phyloP scores from a whole-genome alignment of 1,284 basidiomycete genomes.

The Phellopilus nigrolimitatus region DNA sequence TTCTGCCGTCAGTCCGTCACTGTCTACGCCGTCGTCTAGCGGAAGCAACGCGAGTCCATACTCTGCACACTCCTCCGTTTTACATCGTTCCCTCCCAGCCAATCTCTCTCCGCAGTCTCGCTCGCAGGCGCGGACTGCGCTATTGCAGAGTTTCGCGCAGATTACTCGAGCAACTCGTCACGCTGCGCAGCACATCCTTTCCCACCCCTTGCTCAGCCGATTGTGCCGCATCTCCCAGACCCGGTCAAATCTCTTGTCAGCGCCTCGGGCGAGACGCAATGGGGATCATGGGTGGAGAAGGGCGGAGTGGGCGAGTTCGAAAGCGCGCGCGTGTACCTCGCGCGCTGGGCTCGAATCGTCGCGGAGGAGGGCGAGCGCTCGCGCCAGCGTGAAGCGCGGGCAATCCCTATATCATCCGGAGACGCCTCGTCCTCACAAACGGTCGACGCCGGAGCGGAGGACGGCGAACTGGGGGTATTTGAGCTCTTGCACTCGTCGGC shows the following conservation, averaged over 20 bases:
- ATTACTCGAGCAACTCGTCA: conserved; percentile 86
- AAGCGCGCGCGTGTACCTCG: conserved; percentile 92
- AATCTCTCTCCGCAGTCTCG: conserved; percentile 43
- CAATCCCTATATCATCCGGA: conserved; percentile 35
- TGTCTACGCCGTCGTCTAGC: conserved; percentile 26
- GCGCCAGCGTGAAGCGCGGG: conserved; percentile 69
- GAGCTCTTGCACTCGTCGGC: conserved; percentile 77
- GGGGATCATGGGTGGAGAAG: conserved; percentile 82
- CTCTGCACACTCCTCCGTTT: conserved; percentile 64
- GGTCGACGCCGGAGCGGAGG: conserved; percentile 46
- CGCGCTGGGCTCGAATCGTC: conserved; percentile 93
- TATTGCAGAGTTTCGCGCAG: conserved; percentile 83
- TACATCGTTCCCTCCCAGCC: conserved; percentile 65
- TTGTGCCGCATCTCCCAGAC: conserved; percentile 89
- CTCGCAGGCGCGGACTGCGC: conserved; percentile 68
- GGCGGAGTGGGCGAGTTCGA: conserved; percentile 92
- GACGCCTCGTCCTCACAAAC: conserved; percentile 34
- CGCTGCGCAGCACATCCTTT: conserved; percentile 87
- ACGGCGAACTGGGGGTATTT: conserved; percentile 80
- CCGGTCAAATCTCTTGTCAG: conserved; percentile 85
- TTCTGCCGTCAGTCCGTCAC: conserved; percentile 29
- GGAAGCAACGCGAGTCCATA: conserved; percentile 45
- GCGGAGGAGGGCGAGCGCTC: conserved; percentile 93
- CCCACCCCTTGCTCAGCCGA: conserved; percentile 93
- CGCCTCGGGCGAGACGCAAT: conserved; percentile 78